Evolutionary conservation across 2,329 filamentous ascomycete species (phyloP).

Genomic region (Torrubiellomyces zombiae): DNA sequence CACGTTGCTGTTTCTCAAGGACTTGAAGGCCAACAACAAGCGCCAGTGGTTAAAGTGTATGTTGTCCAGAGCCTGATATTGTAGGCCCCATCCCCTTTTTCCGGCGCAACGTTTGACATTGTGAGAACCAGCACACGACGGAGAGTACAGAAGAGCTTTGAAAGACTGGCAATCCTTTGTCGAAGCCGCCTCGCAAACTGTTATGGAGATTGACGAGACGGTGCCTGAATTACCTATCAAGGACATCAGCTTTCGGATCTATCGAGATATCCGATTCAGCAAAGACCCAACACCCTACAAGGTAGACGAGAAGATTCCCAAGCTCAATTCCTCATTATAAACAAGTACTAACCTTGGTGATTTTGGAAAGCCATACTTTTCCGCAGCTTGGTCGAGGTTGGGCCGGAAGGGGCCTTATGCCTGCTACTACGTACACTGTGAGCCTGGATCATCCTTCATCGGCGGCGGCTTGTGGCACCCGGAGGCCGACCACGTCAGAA

Average conservation of each 20-base stretch:
- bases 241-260: slow-evolving; percentile 76
- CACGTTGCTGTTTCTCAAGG: slow-evolving; percentile 38
- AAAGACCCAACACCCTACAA: slow-evolving; percentile 82
- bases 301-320: too few relatives aligned
- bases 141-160: slow-evolving; percentile 60
- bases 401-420: slow-evolving; percentile 79
- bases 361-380: slow-evolving; percentile 53
- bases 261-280: slow-evolving; percentile 71
- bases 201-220: slow-evolving; percentile 60
- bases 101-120: too few relatives aligned
- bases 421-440: slow-evolving; percentile 72
- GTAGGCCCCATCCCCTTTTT: too few relatives aligned
- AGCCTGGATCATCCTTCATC: slow-evolving; percentile 55
- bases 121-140: slow-evolving; percentile 55
- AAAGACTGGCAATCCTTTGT: slow-evolving; percentile 73
- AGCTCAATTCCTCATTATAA: slow-evolving; percentile 6
- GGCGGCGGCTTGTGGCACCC: slow-evolving; percentile 75
- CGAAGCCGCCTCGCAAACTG: slow-evolving; percentile 50
- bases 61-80: too few relatives aligned
- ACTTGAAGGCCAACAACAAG: slow-evolving; percentile 43
- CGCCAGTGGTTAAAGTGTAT: slow-evolving; percentile 43
- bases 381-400: slow-evolving; percentile 73
- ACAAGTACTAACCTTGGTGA: neutral
- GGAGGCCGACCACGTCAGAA: slow-evolving; percentile 46
- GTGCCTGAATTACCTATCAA: slow-evolving; percentile 76